A percentile compares a stretch with the other conserved stretches of the same genome.
phyloP scores from a whole-genome alignment of 2,329 filamentous ascomycete genomes.

The Microcera coccophila region DNA sequence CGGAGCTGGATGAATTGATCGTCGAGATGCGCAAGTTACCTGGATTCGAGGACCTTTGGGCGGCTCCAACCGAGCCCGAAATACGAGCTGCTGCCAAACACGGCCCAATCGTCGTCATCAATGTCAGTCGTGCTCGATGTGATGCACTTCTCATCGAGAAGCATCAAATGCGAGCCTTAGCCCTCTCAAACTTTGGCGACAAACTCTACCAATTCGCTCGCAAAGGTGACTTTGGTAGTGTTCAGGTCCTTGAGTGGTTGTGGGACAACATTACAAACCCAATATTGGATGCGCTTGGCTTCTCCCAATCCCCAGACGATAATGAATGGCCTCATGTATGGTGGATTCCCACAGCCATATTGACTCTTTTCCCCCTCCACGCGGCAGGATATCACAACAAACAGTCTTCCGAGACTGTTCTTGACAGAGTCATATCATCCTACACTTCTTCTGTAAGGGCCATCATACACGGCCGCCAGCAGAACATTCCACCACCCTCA shows the following conservation, averaged over 20 bases:
- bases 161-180: neutral
- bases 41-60: conserved; percentile 28
- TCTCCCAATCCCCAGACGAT: conserved; percentile 11
- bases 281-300: conserved; percentile 26
- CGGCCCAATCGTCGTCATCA: conserved; percentile 5
- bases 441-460: conserved; percentile 35
- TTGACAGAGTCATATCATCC: conserved; percentile 37
- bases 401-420: conserved; percentile 19
- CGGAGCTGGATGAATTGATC: conserved; percentile 2
- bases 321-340: conserved; percentile 28
- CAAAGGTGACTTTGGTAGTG: neutral
- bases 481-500: neutral
- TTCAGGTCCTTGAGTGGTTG: conserved; percentile 26
- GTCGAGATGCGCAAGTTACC: neutral
- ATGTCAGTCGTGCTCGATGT: conserved; percentile 2
- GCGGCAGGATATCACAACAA: conserved; percentile 30
- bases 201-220: neutral
- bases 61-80: conserved; percentile 7
- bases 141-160: conserved; percentile 5
- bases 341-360: conserved; percentile 33
- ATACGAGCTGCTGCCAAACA: neutral
- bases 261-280: conserved; percentile 28
- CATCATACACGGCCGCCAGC: conserved; percentile 22
- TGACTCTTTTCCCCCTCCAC: conserved; percentile 32
- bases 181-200: conserved; percentile 9